These are phyloP conservation scores for Taiozyma onychis DNA, from an alignment of 1,139 yeast species.

Conservation along the genomic window DNA sequence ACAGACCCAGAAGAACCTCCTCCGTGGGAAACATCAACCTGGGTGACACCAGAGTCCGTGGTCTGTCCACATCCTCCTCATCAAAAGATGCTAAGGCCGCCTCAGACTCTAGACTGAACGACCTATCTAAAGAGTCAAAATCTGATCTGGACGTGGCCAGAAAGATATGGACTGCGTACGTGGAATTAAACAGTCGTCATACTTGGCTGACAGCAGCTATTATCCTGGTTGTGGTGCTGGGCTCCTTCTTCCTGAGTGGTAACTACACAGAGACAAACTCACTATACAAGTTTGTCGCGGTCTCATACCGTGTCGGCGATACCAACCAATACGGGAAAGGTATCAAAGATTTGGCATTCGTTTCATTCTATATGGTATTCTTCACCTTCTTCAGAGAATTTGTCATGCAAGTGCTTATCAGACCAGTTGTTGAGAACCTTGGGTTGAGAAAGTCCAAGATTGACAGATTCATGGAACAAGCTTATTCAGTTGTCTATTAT, in stretches of 20 bases:
- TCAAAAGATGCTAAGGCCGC: constrained; percentile 29
- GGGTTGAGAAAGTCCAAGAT: constrained; percentile 59
- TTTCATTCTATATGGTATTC: constrained; percentile 72
- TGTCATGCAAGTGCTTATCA: constrained; percentile 73
- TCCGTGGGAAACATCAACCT: constrained; percentile 53
- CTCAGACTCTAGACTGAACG: constrained; percentile 24
- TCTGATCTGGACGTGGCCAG: constrained; percentile 31
- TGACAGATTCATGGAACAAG: constrained; percentile 87
- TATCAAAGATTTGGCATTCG: constrained; percentile 71
- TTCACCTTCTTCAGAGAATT: constrained; percentile 92
- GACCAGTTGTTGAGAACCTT: constrained; percentile 56
- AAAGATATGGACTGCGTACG: constrained; percentile 49
- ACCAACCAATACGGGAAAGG: constrained; percentile 73
- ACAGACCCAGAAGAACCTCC: constrained; percentile 34
- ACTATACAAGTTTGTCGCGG: constrained; percentile 57
- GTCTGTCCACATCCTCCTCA: constrained; percentile 32
- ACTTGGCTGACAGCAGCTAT: constrained; percentile 76
- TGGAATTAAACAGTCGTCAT: constrained; percentile 61
- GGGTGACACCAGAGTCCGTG: constrained; percentile 51
- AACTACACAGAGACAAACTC: constrained; percentile 52
- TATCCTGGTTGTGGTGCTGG: constrained; percentile 34
- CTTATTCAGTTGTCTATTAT: constrained; percentile 78
- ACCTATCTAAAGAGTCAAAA: constrained; percentile 26
- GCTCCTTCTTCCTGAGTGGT: constrained; percentile 43
- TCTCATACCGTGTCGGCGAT: constrained; percentile 56